Evolutionary conservation across 1,139 yeast genomes (phyloP), one percentile per base, ranked within the genome.

Genomic region (Magnusiomyces magnusii): DNA sequence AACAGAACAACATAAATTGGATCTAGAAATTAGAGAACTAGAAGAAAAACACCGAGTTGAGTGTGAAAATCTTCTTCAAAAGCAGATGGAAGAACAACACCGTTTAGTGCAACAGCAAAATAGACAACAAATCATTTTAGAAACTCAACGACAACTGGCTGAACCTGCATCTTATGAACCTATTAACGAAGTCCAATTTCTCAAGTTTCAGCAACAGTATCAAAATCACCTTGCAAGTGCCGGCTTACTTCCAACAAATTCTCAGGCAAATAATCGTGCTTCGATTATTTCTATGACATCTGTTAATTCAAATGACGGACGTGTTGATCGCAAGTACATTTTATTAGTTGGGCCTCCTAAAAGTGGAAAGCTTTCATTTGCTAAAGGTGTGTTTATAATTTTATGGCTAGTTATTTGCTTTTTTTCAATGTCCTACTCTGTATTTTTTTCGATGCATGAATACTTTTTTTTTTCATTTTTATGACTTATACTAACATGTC

Each of bases 291-390:
- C 53, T 10, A 50, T 50, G 53, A 7, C 41, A 5, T 28, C 53
- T 17, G 44, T n/a, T 10, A 17, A n/a, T 19, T 17, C 41, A 15
- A n/a, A 28, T 23, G 41, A 28, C 15, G 36, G 41, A 2, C 21
- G n/a, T 15, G 27, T 50, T 2, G 53, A 39, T 21, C 55, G 61
- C 7, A 53, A 57, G 51, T 59, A 59, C 49, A 57, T 59, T 41
- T 51, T 59, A 19, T 25, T 59, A 3, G 54, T 59, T n/a, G 62
- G 62, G 28, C 58, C 58, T 24, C 56, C 62, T 7, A n/a, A 55
- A 19, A 57, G 58, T 19, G 62, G 62, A 9, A 59, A 59, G 34
- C 47, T 57, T 3, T 47, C 54, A 39, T 53, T 59, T 21, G 53
- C 56, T 19, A 57, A 54, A 57, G 60, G 62, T 59, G 51, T 25